phyloP scores from a whole-genome alignment of 805 yeast species.

The Tetrapisispora arboricola region DNA sequence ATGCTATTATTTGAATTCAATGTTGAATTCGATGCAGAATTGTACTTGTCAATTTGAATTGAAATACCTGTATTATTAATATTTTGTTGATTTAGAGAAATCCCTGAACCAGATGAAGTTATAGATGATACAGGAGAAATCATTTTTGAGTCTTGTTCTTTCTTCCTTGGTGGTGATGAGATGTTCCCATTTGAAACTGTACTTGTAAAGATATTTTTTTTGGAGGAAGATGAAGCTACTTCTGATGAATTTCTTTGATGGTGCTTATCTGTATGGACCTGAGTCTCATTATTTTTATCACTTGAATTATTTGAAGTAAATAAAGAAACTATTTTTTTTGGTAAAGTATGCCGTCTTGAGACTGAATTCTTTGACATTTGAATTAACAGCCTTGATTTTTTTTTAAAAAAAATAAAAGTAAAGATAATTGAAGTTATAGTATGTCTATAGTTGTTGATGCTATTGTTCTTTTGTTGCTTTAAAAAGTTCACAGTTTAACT shows the following conservation, averaged over 20 bases:
- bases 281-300: too few relatives aligned
- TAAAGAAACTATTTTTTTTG: slow-evolving; percentile 3
- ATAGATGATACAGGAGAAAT: not conserved
- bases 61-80: not conserved
- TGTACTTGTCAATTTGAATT: not conserved
- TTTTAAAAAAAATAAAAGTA: too few relatives aligned
- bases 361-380: slow-evolving; percentile 2
- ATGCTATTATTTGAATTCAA: slow-evolving; percentile 2
- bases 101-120: not conserved
- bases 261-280: not conserved
- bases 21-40: not conserved
- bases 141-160: not conserved
- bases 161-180: not conserved
- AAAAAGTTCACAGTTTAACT: too few relatives aligned
- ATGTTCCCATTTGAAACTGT: too few relatives aligned
- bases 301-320: not conserved
- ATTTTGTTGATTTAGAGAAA: not conserved
- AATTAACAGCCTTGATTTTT: too few relatives aligned
- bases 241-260: not conserved
- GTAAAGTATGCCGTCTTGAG: slow-evolving; percentile 4
- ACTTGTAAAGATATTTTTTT: too few relatives aligned
- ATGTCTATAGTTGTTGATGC: too few relatives aligned
- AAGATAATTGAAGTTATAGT: too few relatives aligned
- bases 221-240: too few relatives aligned
- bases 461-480: too few relatives aligned